Evolutionary conservation across 306 rosid species (phyloP).

Genomic region (Crataegus laevigata): DNA sequence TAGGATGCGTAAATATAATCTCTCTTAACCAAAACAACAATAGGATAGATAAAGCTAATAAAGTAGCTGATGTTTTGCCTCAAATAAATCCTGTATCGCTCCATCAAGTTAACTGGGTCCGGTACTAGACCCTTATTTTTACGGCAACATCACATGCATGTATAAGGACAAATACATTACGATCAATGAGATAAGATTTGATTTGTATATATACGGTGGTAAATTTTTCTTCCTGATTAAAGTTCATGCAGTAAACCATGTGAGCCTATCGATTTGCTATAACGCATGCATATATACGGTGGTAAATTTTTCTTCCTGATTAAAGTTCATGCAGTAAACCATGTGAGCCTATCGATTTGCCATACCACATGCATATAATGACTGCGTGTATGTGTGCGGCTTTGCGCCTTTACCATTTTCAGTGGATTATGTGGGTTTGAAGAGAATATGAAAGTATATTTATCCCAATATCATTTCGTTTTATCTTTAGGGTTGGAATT

Average conservation of each 20-base stretch:
- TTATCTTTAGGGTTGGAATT: too few relatives aligned
- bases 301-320: constrained; percentile 17
- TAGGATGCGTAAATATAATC: too few relatives aligned
- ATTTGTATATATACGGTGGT: neutral
- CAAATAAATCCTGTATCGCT: neutral
- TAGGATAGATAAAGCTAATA: too few relatives aligned
- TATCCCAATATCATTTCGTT: too few relatives aligned
- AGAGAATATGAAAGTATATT: neutral
- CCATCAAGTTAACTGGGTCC: neutral
- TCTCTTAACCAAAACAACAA: neutral
- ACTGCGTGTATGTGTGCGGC: neutral
- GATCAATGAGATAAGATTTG: constrained; percentile 15
- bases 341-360: neutral
- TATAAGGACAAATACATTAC: constrained; percentile 15
- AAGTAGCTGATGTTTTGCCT: neutral
- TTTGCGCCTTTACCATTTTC: neutral
- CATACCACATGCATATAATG: neutral
- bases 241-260: neutral
- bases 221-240: constrained; percentile 12
- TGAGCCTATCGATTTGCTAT: neutral
- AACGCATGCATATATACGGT: neutral
- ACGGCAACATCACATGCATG: constrained; percentile 16
- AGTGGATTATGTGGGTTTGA: neutral
- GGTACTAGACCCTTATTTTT: neutral
- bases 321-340: neutral